Evolutionary conservation across 805 yeast genomes (phyloP).

Genomic region (Zygoascus bituminiphila): DNA sequence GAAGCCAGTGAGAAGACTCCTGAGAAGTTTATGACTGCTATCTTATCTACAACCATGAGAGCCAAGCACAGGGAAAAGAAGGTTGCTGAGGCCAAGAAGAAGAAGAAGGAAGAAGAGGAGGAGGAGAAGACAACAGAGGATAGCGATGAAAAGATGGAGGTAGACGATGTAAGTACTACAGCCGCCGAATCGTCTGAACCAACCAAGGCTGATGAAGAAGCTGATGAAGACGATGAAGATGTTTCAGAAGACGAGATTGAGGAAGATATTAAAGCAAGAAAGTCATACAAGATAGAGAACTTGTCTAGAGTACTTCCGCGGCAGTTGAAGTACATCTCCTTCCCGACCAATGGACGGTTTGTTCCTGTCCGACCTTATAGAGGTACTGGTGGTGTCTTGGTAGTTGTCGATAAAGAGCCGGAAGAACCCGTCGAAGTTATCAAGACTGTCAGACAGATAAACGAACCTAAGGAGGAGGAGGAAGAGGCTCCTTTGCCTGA

Average conservation of each 20-base stretch:
- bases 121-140: slow-evolving; percentile 28
- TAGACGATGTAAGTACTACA: neutral
- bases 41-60: slow-evolving; percentile 83
- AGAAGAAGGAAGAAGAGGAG: slow-evolving; percentile 39
- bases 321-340: slow-evolving; percentile 76
- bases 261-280: slow-evolving; percentile 10
- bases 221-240: slow-evolving; percentile 5
- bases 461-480: slow-evolving; percentile 69
- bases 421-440: slow-evolving; percentile 49
- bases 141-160: slow-evolving; percentile 18
- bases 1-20: slow-evolving; percentile 73
- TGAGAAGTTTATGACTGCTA: slow-evolving; percentile 87
- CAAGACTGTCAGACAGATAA: slow-evolving; percentile 78
- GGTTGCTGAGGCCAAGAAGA: slow-evolving; percentile 43
- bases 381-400: slow-evolving; percentile 35
- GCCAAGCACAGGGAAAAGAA: slow-evolving; percentile 90
- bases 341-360: slow-evolving; percentile 55
- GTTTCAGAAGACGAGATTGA: slow-evolving; percentile 6
- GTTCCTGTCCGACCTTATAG: slow-evolving; percentile 73
- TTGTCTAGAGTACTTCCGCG: slow-evolving; percentile 84
- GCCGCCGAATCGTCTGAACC: slow-evolving; percentile 21
- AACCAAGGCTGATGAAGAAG: slow-evolving; percentile 19
- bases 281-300: slow-evolving; percentile 56
- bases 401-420: slow-evolving; percentile 25
- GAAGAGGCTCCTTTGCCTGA: slow-evolving; percentile 44